These are phyloP conservation scores for Zelonia costaricensis DNA, from an alignment of 208 protist genomes.

Conservation along the genomic window DNA sequence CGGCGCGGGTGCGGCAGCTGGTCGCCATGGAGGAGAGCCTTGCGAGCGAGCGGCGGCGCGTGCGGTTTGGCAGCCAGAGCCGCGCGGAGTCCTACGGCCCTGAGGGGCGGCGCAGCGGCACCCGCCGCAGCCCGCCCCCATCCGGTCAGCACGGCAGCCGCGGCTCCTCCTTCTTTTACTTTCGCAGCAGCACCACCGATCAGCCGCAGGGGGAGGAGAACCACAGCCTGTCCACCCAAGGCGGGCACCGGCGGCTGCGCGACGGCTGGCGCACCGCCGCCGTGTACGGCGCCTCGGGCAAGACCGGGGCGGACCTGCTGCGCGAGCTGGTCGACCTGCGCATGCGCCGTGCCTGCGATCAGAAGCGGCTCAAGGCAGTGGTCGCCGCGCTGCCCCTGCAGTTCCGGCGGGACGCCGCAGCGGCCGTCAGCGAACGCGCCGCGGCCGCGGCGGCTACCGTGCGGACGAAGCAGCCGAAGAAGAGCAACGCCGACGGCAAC, in stretches of 20 bases:
- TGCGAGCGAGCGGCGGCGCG: not conserved
- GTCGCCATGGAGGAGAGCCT: constrained; percentile 10
- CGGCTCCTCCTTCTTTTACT: not conserved
- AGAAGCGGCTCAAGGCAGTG: constrained; percentile 13
- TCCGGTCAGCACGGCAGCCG: not conserved
- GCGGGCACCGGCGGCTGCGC: constrained; percentile 1
- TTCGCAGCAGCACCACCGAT: not conserved
- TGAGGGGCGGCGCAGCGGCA: not conserved
- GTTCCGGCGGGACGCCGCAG: not conserved
- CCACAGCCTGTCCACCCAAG: too few relatives aligned
- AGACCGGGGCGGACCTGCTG: constrained; percentile 22
- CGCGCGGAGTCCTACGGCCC: not conserved
- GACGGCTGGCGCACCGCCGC: constrained; percentile 21
- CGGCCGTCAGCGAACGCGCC: not conserved
- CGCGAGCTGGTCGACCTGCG: constrained; percentile 28
- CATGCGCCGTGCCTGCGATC: constrained; percentile 36
- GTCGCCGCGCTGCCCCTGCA: constrained; percentile 3
- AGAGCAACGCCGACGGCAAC: not conserved
- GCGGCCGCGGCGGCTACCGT: not conserved
- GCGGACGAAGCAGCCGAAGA: not conserved
- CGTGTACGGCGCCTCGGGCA: constrained; percentile 11
- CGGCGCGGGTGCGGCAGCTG: constrained; percentile 23
- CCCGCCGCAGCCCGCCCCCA: not conserved
- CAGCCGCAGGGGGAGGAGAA: too few relatives aligned
- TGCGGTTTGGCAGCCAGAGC: not conserved